phyloP scores from a whole-genome alignment of 1,284 basidiomycete species.

The Fistulina hepatica region DNA sequence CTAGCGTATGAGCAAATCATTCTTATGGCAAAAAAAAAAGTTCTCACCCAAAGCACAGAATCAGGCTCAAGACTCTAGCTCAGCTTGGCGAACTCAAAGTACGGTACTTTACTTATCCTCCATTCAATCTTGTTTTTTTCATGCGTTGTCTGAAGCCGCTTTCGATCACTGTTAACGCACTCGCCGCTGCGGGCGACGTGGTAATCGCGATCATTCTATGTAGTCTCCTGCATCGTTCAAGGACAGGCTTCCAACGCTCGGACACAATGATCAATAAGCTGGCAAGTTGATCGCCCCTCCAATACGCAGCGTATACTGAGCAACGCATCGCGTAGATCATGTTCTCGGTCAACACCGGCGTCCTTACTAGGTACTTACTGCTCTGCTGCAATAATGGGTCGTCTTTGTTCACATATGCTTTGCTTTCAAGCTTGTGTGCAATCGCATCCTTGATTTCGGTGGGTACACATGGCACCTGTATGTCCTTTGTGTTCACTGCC shows the following conservation, averaged over 20 bases:
- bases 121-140: constrained; percentile 14
- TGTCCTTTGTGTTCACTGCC: not conserved
- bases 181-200: constrained; percentile 44
- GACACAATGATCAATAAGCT: constrained; percentile 39
- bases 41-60: no score
- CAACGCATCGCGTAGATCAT: constrained; percentile 27
- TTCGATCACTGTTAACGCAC: constrained; percentile 42
- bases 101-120: not conserved
- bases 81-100: constrained; percentile 30
- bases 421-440: constrained; percentile 32
- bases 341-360: constrained; percentile 43
- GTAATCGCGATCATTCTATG: constrained; percentile 43
- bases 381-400: not conserved
- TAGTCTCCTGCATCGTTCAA: constrained; percentile 36
- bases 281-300: constrained; percentile 20
- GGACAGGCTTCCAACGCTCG: constrained; percentile 46
- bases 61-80: constrained; percentile 27
- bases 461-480: constrained; percentile 10
- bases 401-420: not conserved
- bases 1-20: no score
- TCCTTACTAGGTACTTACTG: constrained; percentile 32
- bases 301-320: constrained; percentile 1
- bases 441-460: constrained; percentile 41
- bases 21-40: no score
- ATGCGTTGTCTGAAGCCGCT: constrained; percentile 20